These are phyloP conservation scores for Metschnikowia proteae DNA, from an alignment of 805 yeast genomes.

Conservation along the genomic window DNA sequence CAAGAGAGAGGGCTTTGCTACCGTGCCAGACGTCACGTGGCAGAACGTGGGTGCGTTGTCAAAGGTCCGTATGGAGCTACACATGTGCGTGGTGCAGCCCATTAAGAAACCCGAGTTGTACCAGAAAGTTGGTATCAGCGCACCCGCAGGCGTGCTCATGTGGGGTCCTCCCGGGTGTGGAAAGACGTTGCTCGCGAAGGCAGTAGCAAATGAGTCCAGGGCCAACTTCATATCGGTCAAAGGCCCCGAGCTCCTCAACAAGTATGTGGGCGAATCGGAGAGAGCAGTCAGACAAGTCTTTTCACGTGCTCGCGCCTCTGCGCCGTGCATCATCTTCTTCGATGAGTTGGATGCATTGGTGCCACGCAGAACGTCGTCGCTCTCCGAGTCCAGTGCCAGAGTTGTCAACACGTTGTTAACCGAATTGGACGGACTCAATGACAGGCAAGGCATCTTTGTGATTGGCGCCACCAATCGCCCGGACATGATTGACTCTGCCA, in stretches of 20 bases:
- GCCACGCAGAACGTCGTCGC: conserved; percentile 84
- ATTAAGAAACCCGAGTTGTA: conserved; percentile 88
- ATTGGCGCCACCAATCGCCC: conserved; percentile 97
- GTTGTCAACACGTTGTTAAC: conserved; percentile 94
- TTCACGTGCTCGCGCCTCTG: conserved; percentile 85
- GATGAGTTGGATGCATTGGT: conserved; percentile 96
- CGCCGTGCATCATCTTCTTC: conserved; percentile 91
- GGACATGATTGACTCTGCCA: conserved; percentile 97
- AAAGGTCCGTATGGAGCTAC: conserved; percentile 79
- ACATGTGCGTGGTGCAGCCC: conserved; percentile 97
- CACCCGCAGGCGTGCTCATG: conserved; percentile 93
- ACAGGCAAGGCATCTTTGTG: conserved; percentile 88
- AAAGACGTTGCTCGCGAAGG: conserved; percentile 92
- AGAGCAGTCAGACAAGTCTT: conserved; percentile 92
- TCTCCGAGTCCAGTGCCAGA: conserved; percentile 85
- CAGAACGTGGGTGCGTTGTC: conserved; percentile 86
- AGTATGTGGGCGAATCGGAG: conserved; percentile 95
- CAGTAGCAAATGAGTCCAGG: conserved; percentile 95
- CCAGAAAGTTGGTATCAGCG: conserved; percentile 86
- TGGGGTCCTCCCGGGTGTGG: conserved; percentile 99
- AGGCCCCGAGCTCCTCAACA: conserved; percentile 92
- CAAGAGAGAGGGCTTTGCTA: conserved; percentile 97
- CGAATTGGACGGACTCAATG: conserved; percentile 91
- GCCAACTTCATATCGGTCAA: conserved; percentile 95
- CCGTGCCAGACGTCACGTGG: conserved; percentile 98